phyloP scores from a whole-genome alignment of 176 grass and related monocot species.

The Carex parvula region DNA sequence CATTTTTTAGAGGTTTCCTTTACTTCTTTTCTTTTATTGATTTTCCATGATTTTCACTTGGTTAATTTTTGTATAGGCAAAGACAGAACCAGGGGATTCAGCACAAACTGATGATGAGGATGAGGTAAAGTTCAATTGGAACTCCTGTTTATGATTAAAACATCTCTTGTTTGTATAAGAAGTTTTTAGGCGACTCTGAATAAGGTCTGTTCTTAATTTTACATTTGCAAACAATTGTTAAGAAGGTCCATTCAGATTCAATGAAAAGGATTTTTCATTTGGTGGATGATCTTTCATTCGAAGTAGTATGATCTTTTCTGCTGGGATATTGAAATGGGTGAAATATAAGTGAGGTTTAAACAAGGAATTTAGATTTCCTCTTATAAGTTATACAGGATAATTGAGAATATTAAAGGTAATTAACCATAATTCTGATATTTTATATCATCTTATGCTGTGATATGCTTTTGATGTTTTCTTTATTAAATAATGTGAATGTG shows the following conservation, averaged over 20 bases:
- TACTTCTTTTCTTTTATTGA: background rate
- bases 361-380: background rate
- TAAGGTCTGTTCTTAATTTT: too few relatives aligned
- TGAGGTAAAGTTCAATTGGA: conserved; percentile 5
- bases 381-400: background rate
- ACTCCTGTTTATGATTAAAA: background rate
- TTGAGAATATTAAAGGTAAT: conserved; percentile 3
- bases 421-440: background rate
- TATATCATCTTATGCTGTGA: background rate
- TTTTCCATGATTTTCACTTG: background rate
- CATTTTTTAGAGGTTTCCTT: background rate
- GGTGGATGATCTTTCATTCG: background rate
- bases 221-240: background rate
- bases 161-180: background rate
- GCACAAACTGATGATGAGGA: background rate
- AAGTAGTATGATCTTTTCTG: background rate
- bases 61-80: conserved; percentile 11
- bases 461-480: conserved; percentile 5
- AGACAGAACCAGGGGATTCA: conserved; percentile 27
- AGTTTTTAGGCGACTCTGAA: background rate
- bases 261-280: background rate
- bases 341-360: background rate
- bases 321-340: background rate
- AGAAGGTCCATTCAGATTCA: background rate
- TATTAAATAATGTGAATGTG: background rate